Conservation (phyloP, 768 basidiomycete species). For the Heimioporus sp. region DNA sequence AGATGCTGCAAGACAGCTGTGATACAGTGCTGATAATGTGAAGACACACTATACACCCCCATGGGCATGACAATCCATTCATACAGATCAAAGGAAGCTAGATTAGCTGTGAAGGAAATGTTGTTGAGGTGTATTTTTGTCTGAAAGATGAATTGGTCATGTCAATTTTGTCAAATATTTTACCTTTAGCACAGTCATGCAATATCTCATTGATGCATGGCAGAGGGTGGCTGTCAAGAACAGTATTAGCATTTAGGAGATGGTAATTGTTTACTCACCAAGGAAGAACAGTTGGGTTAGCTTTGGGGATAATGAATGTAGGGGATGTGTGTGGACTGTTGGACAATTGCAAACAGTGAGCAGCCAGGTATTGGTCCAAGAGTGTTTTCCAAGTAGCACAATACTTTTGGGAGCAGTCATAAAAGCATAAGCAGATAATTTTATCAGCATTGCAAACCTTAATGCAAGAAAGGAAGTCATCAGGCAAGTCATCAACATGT, state of each 20-base stretch:
- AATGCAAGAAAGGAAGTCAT: not conserved
- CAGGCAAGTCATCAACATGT: not conserved
- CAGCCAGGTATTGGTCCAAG: not conserved
- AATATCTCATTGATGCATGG: too few relatives aligned
- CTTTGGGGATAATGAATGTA: not conserved
- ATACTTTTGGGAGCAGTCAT: not conserved
- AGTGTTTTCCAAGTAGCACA: not conserved
- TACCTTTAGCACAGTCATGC: too few relatives aligned
- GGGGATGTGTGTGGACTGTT: not conserved
- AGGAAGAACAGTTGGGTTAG: not conserved
- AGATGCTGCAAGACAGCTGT: too few relatives aligned
- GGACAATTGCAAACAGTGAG: not conserved
- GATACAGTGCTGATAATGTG: too few relatives aligned
- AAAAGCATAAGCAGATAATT: not conserved
- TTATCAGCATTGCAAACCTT: not conserved
- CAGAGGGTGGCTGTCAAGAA: not conserved
- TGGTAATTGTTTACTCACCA: not conserved
- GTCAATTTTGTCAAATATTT: too few relatives aligned
- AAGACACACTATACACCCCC: too few relatives aligned
- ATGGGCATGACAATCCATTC: too few relatives aligned
- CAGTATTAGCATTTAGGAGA: not conserved
- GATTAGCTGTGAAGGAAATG: too few relatives aligned
- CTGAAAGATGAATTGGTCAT: too few relatives aligned
- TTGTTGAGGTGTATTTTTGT: too few relatives aligned
- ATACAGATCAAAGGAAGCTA: too few relatives aligned